phyloP scores from a whole-genome alignment of 23 red algal genomes.

The Chondrus crispus region DNA sequence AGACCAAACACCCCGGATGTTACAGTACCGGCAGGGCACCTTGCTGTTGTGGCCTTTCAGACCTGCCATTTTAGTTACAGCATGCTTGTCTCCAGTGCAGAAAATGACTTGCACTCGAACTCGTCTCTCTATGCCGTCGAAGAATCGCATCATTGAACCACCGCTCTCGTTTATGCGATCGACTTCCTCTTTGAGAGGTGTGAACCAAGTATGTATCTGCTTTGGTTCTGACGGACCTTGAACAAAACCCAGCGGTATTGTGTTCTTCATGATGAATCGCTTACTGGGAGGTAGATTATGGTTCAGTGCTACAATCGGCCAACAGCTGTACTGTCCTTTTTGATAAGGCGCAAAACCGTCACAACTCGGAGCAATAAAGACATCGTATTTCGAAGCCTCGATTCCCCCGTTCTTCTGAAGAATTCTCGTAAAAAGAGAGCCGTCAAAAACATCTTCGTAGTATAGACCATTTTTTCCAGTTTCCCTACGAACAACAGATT shows the following conservation, averaged over 20 bases:
- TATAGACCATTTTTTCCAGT: too few relatives aligned
- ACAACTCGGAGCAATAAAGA: neutral
- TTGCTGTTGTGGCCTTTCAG: neutral
- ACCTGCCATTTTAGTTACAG: neutral
- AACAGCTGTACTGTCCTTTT: neutral
- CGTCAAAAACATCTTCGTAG: neutral
- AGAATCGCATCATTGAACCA: too few relatives aligned
- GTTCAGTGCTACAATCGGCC: neutral
- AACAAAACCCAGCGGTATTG: neutral
- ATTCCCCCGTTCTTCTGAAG: neutral
- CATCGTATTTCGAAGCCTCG: neutral
- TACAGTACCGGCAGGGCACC: neutral
- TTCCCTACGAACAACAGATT: too few relatives aligned
- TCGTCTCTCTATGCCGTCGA: too few relatives aligned
- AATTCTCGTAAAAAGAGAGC: neutral
- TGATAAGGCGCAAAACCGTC: neutral
- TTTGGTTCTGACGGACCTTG: too few relatives aligned
- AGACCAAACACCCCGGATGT: neutral
- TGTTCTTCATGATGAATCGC: neutral
- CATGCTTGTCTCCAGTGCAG: neutral
- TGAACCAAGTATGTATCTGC: too few relatives aligned
- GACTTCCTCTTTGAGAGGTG: too few relatives aligned
- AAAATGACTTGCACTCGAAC: neutral
- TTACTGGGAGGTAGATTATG: neutral
- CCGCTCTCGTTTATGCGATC: too few relatives aligned